Base-by-base conservation (phyloP, 2,329 filamentous ascomycete genomes). In the Grosmannia clavigera region DNA sequence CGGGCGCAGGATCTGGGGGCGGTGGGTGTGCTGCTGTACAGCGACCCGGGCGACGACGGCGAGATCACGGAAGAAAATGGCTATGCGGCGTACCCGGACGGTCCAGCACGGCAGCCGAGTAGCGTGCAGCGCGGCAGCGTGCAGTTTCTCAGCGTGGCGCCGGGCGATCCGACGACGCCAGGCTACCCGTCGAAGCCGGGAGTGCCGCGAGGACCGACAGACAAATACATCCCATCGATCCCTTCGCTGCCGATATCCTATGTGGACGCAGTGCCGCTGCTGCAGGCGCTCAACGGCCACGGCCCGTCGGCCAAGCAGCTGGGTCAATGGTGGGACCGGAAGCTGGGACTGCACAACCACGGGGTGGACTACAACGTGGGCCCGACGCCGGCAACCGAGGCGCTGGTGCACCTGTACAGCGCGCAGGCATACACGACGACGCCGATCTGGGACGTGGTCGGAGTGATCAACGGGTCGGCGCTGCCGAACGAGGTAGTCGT, bases 241-340 rank as follows among this genome's bases (percentile, higher is more conserved):
- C 92, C 94, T 0, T 97, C 92, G 0, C 75, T 96, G 1, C 92
- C 92, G 4, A 88, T 97, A 58, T 96, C 92, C 0, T 96, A 95
- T 69, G 74, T 78, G 7, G 92, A 97, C 66, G 92, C 89, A 0
- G 71, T 96, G 2, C 92, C 92, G 0, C 82, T 97, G 16, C 81
- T 97, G n/a, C 88, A 87, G 69, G 87, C 92, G 0, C 79, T 99
- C 57, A 96, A 97, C 68, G 92, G 91, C 10, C 82, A 95, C 68
- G 94, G 92, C 0, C 90, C 89, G 5, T 83, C 85, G 65, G 86
- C 88, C 0, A 81, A 82, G 5, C 84, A 91, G 22, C 84, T 96
- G 66, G 86, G 85, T 68, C 75, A 83, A 61, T 80, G 76, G 65
- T 95, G 91, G 90, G 78, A 74, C 43, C 78, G 81, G 59, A 84